These are phyloP conservation scores for Penicillium bovifimosum DNA, from an alignment of 495 filamentous ascomycete genomes.

Conservation along the genomic window DNA sequence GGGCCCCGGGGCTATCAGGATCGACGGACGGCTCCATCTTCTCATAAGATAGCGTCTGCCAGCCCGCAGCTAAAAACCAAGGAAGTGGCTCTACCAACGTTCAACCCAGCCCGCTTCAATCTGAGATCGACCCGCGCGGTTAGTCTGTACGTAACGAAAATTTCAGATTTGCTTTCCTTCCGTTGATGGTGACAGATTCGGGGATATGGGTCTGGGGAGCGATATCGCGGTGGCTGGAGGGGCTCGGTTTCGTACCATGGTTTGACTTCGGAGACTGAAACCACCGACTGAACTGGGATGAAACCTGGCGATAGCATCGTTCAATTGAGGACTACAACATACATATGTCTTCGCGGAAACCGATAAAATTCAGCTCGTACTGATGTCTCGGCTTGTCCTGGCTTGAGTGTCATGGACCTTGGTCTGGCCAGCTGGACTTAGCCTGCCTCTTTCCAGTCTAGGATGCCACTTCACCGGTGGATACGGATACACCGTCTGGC, in stretches of 20 bases:
- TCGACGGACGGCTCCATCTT: slow-evolving; percentile 15
- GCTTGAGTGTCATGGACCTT: too few relatives aligned
- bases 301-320: background rate
- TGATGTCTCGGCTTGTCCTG: background rate
- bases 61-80: slow-evolving; percentile 12
- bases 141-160: slow-evolving; percentile 3
- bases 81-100: slow-evolving; percentile 14
- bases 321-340: background rate
- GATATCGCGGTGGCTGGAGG: background rate
- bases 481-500: background rate
- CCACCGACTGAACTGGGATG: background rate
- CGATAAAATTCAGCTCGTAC: too few relatives aligned
- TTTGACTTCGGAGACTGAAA: background rate
- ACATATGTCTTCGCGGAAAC: too few relatives aligned
- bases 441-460: background rate
- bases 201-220: background rate
- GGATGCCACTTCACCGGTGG: background rate
- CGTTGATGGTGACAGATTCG: background rate
- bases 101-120: background rate
- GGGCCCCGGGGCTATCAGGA: slow-evolving; percentile 9
- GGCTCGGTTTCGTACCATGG: background rate
- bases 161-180: background rate
- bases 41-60: slow-evolving; percentile 15
- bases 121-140: background rate
- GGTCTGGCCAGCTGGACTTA: background rate